Conservation (phyloP, 2,329 filamentous ascomycete genomes). For the Neoarthrinium moseri region DNA sequence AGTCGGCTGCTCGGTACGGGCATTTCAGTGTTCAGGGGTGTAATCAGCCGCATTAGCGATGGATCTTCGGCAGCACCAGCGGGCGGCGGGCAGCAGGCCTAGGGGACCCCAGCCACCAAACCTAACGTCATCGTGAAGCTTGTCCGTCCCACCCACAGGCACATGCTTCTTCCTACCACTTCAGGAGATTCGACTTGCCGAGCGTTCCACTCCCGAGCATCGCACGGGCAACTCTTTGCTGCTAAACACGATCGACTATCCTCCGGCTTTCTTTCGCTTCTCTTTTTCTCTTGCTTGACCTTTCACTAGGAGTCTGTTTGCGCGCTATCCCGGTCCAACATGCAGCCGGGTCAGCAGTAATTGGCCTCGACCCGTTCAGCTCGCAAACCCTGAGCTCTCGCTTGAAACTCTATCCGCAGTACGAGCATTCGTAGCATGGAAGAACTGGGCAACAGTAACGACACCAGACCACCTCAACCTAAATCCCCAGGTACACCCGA, state of each 20-base stretch:
- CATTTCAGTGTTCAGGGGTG: too few relatives aligned
- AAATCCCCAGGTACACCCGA: not conserved
- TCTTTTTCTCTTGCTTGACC: not conserved
- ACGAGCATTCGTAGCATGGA: conserved; percentile 3
- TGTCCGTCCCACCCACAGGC: not conserved
- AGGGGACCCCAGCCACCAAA: not conserved
- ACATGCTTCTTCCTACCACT: not conserved
- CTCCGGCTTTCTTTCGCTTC: too few relatives aligned
- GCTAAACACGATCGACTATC: too few relatives aligned
- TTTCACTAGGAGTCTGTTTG: too few relatives aligned
- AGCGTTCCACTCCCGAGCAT: too few relatives aligned
- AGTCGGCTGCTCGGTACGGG: too few relatives aligned
- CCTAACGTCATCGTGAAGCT: conserved; percentile 8
- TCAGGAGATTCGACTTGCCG: not conserved
- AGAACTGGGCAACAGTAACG: not conserved
- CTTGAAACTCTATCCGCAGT: not conserved
- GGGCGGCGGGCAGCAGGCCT: not conserved
- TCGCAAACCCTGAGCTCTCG: not conserved
- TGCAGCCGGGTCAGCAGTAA: not conserved
- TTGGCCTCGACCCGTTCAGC: too few relatives aligned
- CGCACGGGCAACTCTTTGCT: too few relatives aligned
- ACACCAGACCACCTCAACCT: not conserved
- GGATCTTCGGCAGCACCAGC: not conserved
- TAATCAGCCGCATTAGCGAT: too few relatives aligned
- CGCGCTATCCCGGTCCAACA: too few relatives aligned